Conservation (phyloP, 2,329 filamentous ascomycete species). For the Botryotinia convoluta region DNA sequence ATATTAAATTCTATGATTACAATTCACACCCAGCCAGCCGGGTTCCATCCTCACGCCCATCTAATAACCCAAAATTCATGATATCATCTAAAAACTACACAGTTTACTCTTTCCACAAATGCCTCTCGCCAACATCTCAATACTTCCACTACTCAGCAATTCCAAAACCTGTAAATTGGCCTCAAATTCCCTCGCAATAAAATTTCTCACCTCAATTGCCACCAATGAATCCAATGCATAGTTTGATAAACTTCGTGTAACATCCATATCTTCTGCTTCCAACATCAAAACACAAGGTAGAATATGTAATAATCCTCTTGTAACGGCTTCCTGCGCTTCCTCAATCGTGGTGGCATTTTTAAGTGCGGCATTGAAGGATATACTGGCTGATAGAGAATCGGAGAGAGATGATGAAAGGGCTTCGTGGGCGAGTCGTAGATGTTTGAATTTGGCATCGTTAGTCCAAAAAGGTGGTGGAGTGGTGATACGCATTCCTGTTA, state of each 20-base stretch:
- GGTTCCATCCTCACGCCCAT: background rate
- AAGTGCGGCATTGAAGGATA: constrained; percentile 47
- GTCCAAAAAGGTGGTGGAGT: constrained; percentile 51
- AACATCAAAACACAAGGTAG: constrained; percentile 50
- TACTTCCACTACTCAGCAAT: constrained; percentile 51
- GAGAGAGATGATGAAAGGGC: constrained; percentile 33
- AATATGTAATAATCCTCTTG: constrained; percentile 47
- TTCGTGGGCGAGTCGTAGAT: constrained; percentile 42
- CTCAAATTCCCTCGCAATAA: constrained; percentile 44
- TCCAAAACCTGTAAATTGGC: constrained; percentile 51
- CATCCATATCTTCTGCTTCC: constrained; percentile 49
- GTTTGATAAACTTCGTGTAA: constrained; percentile 44
- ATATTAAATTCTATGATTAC: background rate
- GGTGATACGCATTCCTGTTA: constrained; percentile 54
- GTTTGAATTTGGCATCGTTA: constrained; percentile 53
- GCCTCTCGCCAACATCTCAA: constrained; percentile 48
- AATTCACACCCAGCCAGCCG: background rate
- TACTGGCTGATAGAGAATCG: constrained; percentile 26
- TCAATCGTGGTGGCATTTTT: constrained; percentile 44
- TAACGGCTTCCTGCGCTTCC: constrained; percentile 47
- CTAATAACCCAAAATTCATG: background rate
- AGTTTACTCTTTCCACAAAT: constrained; percentile 46
- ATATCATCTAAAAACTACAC: constrained; percentile 25
- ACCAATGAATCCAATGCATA: constrained; percentile 42
- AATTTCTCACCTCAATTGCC: constrained; percentile 38